Conservation (phyloP, 139 green algal genomes). For the Chlamydomonas sp. region DNA sequence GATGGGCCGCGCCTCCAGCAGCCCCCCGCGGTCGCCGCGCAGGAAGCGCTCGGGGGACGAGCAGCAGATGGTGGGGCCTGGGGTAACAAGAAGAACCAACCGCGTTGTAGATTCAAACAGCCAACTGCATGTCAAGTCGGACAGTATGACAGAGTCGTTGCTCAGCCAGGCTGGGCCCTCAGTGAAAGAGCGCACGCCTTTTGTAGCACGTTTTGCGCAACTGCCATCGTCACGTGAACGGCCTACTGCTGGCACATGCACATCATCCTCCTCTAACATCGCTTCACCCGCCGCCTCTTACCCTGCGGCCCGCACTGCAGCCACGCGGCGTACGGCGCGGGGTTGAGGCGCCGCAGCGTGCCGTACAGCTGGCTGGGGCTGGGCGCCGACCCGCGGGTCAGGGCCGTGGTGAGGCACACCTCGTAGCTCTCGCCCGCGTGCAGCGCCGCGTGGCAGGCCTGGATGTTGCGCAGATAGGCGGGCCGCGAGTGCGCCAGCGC, state of each 20-base stretch:
- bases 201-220: too few relatives aligned
- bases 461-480: constrained; percentile 84
- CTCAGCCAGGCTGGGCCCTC: background rate
- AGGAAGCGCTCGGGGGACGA: constrained; percentile 98
- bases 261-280: background rate
- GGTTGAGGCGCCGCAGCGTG: constrained; percentile 87
- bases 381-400: constrained; percentile 35
- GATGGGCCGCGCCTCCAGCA: constrained; percentile 96
- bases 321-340: constrained; percentile 94
- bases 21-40: constrained; percentile 64
- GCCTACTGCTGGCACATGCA: too few relatives aligned
- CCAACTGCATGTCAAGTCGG: background rate
- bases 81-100: background rate
- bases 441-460: constrained; percentile 77
- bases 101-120: background rate
- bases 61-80: constrained; percentile 79
- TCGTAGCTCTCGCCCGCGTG: constrained; percentile 95
- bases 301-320: constrained; percentile 69
- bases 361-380: constrained; percentile 77
- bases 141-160: background rate
- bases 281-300: background rate
- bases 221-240: too few relatives aligned
- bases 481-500: constrained; percentile 53
- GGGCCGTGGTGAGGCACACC: constrained; percentile 93
- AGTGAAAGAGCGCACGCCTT: background rate